Evolutionary conservation across 768 basidiomycete species (phyloP).

Genomic region (Serendipita sp.): DNA sequence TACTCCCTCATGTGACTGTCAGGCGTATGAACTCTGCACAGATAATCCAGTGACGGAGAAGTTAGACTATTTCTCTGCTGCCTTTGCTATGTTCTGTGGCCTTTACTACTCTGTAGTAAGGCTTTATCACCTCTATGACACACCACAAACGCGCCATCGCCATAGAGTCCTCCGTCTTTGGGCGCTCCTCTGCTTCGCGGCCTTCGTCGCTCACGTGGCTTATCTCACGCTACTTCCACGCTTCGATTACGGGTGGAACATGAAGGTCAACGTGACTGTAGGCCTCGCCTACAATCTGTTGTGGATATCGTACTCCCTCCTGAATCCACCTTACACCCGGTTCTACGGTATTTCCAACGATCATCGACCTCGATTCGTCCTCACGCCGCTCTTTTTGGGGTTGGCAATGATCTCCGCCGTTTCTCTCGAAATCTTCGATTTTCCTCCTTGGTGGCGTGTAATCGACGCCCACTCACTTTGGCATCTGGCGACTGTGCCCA

Average conservation of each 20-base stretch:
- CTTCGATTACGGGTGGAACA: conserved; percentile 92
- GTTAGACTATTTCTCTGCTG: conserved; percentile 91
- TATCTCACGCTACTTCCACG: conserved; percentile 62
- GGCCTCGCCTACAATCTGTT: conserved; percentile 65
- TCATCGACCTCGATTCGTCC: not conserved
- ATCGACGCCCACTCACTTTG: conserved; percentile 88
- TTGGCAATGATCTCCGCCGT: conserved; percentile 57
- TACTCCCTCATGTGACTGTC: not conserved
- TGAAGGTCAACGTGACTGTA: conserved; percentile 59
- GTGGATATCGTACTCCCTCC: conserved; percentile 63
- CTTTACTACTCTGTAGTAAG: conserved; percentile 67
- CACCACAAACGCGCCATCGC: conserved; percentile 11
- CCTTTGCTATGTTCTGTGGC: conserved; percentile 62
- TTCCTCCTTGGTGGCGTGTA: conserved; percentile 53
- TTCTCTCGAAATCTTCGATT: conserved; percentile 77
- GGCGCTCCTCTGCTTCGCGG: conserved; percentile 34
- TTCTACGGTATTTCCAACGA: conserved; percentile 17
- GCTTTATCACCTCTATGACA: conserved; percentile 50
- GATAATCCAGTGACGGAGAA: conserved; percentile 76
- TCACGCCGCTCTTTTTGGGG: conserved; percentile 27
- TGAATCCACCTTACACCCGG: conserved; percentile 33
- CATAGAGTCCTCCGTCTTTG: conserved; percentile 20
- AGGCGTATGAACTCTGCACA: conserved; percentile 17
- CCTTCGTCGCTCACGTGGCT: conserved; percentile 53
- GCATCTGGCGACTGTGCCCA: conserved; percentile 73